Base-by-base conservation (phyloP, 2,329 filamentous ascomycete genomes). In the Ilyonectria mors-panacis region DNA sequence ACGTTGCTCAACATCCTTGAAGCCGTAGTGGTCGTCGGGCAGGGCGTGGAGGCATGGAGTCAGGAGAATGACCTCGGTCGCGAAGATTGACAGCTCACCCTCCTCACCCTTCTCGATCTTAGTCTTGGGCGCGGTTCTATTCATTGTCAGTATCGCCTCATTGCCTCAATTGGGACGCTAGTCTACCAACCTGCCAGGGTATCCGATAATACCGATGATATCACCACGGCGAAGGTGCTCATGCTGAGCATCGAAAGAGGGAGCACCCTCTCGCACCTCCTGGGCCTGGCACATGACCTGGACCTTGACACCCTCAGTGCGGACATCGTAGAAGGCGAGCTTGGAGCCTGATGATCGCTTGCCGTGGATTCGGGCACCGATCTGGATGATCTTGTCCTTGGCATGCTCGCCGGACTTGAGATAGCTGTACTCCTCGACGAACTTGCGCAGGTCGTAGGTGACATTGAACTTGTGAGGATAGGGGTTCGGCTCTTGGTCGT, bases 241-340 rank as follows among this genome's bases (percentile, higher is more conserved):
- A 79, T 99, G 96, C 84, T 98, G 95, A 67, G 93, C 89, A 75
- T 93, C 92, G 76, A 98, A 99, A 8, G 91, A 81, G 26, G 84
- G 80, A 21, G 88, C 87, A 55, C 88, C 88, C 73, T 92, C 89
- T 64, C 88, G 88, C 64, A 91, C 88, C 75, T 97, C 89, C 77
- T 97, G 92, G 51, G 93, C 88, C 82, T 98, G 94, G 79, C 94
- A 97, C 87, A 98, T 94, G 70, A 98, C 90, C 85, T 99, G 97
- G 53, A 97, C 86, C 81, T 93, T 93, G 73, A 86, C 82, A 55
- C 87, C 87, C 76, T 82, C 80, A 56, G 79, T 81, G 66, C 81
- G 80, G 59, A 83, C 78, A 67, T 97, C 94, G 84, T 97, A 98
- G 86, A 98, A 98, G 77, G 93, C 89, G 65, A 98, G 88, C 87